Evolutionary conservation across 345 rosid species (phyloP).

Genomic region (Brassica cretica): DNA sequence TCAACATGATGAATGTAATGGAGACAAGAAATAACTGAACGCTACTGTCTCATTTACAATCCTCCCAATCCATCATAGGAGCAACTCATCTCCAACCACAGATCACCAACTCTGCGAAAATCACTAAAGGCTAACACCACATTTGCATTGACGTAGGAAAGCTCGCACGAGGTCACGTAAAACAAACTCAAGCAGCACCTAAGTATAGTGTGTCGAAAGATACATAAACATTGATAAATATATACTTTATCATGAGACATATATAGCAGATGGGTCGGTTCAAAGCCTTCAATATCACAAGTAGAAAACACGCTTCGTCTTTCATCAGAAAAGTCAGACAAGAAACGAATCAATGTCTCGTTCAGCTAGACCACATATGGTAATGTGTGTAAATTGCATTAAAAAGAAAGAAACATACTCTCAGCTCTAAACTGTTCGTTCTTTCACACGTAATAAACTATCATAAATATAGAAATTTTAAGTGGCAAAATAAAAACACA

Average conservation of each 20-base stretch:
- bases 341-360: constrained; percentile 2
- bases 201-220: background rate
- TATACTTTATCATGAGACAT: background rate
- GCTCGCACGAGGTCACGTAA: background rate
- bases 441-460: background rate
- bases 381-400: background rate
- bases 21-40: background rate
- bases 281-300: background rate
- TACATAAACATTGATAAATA: background rate
- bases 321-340: background rate
- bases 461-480: background rate
- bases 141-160: background rate
- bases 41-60: no score
- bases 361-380: background rate
- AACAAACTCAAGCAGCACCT: background rate
- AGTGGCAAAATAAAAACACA: background rate
- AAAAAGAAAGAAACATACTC: background rate
- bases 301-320: background rate
- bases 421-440: background rate
- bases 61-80: no score
- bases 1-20: background rate
- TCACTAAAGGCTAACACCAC: background rate
- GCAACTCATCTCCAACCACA: no score
- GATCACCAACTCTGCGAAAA: background rate
- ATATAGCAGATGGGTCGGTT: background rate